Base-by-base conservation (phyloP, 371 early-diverging fungal genomes). In the Mortierella sp. region DNA sequence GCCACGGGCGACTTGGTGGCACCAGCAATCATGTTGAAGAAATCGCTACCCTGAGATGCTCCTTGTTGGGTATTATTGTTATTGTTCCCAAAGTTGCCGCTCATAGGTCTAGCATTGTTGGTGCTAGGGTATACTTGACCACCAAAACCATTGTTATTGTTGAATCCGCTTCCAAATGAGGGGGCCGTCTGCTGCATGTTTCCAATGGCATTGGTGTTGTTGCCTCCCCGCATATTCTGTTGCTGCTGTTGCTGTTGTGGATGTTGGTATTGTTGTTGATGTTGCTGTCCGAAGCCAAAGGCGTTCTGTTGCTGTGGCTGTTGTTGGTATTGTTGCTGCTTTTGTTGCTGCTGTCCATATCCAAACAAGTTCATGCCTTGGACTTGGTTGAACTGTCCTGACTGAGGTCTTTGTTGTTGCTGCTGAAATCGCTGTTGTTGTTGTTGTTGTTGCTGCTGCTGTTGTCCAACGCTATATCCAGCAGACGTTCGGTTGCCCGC, bases 311-410 rank as follows among this genome's bases (percentile, higher is more conserved):
- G 73, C 19, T 81, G 77, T 54, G 64, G 75, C 69, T 80, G 80
- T 72, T 74, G 57, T 28, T 59, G 31, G 61, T 59, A 75, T 34
- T 72, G 78, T 26, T 78, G 77, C 0, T 40, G 37, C 28, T n/a
- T n/a, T n/a, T n/a, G n/a, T n/a, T 69, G 75, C 13, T 77, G 69
- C 34, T 80, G 78, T 43, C 81, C 81, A 59, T 81, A 84, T 9
- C 85, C 85, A 71, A 79, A 83, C 5, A 77, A 70, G 67, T 79
- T 77, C 76, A 83, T 74, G 14, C 83, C 83, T 26, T 83, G 83
- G 6, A 77, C 28, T 21, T 82, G 82, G n/a, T 79, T 79, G 43
- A 78, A 75, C 40, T 67, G 67, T 21, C 77, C 73, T n/a, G 75
- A 26, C 10, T 71, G 67, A 21, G 67, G 67, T 40, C 67, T 28